These are phyloP conservation scores for Kurtzmaniella quercitrusa DNA, from an alignment of 1,139 yeast species.

Conservation along the genomic window DNA sequence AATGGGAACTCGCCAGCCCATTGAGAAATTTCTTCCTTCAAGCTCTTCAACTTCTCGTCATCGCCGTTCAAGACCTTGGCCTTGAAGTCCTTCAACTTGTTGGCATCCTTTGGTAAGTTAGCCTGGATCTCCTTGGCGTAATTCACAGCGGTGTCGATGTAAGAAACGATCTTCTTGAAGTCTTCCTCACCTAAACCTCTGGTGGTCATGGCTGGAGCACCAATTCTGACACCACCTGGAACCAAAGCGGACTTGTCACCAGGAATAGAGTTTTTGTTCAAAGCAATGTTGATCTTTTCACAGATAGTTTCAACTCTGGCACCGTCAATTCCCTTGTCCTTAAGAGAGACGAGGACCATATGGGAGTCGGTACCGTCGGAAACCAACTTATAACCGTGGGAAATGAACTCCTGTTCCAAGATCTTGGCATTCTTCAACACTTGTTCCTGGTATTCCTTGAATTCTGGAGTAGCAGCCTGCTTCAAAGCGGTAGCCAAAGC, in stretches of 20 bases:
- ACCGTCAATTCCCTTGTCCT: constrained; percentile 91
- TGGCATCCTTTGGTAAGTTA: constrained; percentile 77
- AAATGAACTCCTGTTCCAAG: constrained; percentile 68
- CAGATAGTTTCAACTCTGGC: constrained; percentile 95
- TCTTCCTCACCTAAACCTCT: constrained; percentile 91
- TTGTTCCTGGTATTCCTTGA: constrained; percentile 82
- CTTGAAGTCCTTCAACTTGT: constrained; percentile 92
- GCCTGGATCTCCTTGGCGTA: constrained; percentile 75
- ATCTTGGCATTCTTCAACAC: constrained; percentile 88
- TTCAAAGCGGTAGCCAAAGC: constrained; percentile 95
- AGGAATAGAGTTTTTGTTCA: constrained; percentile 96
- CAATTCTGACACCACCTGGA: constrained; percentile 97
- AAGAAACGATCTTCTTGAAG: constrained; percentile 75
- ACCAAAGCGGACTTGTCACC: constrained; percentile 97
- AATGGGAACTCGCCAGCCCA: constrained; percentile 97
- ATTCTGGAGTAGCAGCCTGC: constrained; percentile 91
- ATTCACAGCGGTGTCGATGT: constrained; percentile 79
- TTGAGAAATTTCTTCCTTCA: constrained; percentile 74
- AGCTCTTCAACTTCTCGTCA: constrained; percentile 54
- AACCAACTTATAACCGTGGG: constrained; percentile 75
- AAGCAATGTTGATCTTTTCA: constrained; percentile 92
- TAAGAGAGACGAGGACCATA: constrained; percentile 85
- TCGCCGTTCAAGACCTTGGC: constrained; percentile 68
- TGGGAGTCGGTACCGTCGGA: constrained; percentile 96
- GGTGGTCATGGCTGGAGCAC: constrained; percentile 98